These are phyloP conservation scores for Naganishia sp. DNA, from an alignment of 1,284 basidiomycete genomes.

Conservation along the genomic window DNA sequence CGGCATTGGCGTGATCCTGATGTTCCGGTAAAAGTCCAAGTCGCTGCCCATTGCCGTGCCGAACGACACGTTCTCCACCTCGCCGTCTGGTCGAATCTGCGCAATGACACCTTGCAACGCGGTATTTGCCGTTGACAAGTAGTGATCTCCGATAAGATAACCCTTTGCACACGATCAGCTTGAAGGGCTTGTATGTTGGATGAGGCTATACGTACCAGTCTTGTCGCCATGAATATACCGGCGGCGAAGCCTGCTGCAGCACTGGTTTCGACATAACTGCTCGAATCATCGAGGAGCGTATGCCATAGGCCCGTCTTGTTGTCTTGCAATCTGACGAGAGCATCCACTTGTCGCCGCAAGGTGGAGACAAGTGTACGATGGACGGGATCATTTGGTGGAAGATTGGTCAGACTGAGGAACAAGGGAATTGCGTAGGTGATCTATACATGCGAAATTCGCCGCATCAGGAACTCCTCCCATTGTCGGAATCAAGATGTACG, in stretches of 20 bases:
- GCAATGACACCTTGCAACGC: conserved; percentile 61
- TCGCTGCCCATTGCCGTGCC: conserved; percentile 64
- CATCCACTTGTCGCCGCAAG: conserved; percentile 61
- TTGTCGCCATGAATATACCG: conserved; percentile 62
- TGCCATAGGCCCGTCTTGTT: conserved; percentile 62
- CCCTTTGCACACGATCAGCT: conserved; percentile 28
- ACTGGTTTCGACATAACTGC: conserved; percentile 63
- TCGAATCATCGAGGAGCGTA: conserved; percentile 63
- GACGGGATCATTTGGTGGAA: conserved; percentile 57
- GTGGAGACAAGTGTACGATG: conserved; percentile 59
- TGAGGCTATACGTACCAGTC: conserved; percentile 46
- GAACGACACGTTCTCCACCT: conserved; percentile 62
- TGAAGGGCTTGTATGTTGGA: not conserved
- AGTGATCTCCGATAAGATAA: conserved; percentile 54
- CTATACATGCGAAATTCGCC: conserved; percentile 5
- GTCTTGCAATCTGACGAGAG: conserved; percentile 60
- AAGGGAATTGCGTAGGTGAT: conserved; percentile 65
- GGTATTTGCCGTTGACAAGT: conserved; percentile 57
- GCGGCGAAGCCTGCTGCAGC: conserved; percentile 66
- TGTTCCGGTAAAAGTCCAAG: conserved; percentile 61
- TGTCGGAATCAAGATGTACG: not conserved
- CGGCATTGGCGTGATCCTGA: conserved; percentile 65
- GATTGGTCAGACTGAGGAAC: conserved; percentile 55
- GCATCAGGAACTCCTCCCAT: not conserved
- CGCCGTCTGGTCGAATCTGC: conserved; percentile 61